Evolutionary conservation across 371 early-diverging fungal genomes (phyloP).

Genomic region (Mortierella sp.): DNA sequence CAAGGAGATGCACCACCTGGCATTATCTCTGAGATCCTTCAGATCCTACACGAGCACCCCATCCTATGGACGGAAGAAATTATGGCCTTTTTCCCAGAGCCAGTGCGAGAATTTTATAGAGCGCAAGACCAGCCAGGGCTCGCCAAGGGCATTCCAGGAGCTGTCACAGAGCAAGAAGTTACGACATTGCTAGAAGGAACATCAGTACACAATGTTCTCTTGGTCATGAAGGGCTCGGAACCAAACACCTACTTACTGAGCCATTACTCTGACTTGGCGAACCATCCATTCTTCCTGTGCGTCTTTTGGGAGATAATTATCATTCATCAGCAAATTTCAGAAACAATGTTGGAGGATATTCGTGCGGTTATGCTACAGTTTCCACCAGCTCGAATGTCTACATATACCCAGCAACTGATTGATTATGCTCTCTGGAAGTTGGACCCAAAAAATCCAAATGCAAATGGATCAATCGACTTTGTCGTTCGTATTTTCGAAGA

Average conservation of each 20-base stretch:
- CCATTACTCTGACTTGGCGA: conserved; percentile 68
- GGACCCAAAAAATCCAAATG: conserved; percentile 49
- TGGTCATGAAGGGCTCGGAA: conserved; percentile 50
- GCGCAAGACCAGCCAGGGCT: conserved; percentile 33
- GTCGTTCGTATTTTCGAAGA: conserved; percentile 68
- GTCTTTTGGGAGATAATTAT: conserved; percentile 74
- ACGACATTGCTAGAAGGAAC: conserved; percentile 45
- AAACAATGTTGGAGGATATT: conserved; percentile 60
- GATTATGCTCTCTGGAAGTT: conserved; percentile 72
- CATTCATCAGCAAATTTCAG: conserved; percentile 54
- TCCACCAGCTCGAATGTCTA: conserved; percentile 77
- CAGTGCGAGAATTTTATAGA: conserved; percentile 65
- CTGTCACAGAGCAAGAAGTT: conserved; percentile 58
- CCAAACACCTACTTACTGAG: conserved; percentile 49
- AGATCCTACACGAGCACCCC: conserved; percentile 65
- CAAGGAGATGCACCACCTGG: conserved; percentile 72
- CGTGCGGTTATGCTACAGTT: conserved; percentile 76
- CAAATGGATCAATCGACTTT: conserved; percentile 51
- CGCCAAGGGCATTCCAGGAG: conserved; percentile 36
- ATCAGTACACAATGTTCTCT: conserved; percentile 57
- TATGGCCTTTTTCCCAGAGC: conserved; percentile 66
- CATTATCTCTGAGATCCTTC: conserved; percentile 65
- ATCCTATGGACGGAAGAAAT: conserved; percentile 71
- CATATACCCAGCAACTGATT: conserved; percentile 73
- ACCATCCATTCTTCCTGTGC: conserved; percentile 76